Evolutionary conservation across 2,329 filamentous ascomycete species (phyloP).

Genomic region (Aureobasidium sp.): DNA sequence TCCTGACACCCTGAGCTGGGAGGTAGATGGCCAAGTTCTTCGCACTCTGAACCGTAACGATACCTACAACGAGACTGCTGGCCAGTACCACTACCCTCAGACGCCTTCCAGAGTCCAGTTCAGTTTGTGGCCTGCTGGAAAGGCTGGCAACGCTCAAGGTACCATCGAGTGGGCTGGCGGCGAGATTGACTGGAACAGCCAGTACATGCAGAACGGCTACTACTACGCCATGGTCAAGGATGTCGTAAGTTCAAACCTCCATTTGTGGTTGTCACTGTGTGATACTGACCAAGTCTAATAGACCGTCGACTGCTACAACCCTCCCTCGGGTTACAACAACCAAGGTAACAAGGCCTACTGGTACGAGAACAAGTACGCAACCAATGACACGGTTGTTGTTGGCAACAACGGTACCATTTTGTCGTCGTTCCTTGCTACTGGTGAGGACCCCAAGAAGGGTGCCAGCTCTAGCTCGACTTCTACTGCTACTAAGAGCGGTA

Average conservation of each 20-base stretch:
- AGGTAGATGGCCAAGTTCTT: slow-evolving; percentile 70
- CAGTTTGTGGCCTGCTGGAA: slow-evolving; percentile 92
- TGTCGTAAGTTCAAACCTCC: slow-evolving; percentile 42
- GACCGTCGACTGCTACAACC: slow-evolving; percentile 76
- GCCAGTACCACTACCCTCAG: slow-evolving; percentile 83
- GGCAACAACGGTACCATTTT: slow-evolving; percentile 69
- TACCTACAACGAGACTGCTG: slow-evolving; percentile 78
- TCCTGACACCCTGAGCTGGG: slow-evolving; percentile 79
- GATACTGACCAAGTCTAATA: not conserved
- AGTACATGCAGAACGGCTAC: slow-evolving; percentile 81
- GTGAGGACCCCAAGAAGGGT: slow-evolving; percentile 57
- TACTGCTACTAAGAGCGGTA: slow-evolving; percentile 24
- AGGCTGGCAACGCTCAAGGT: slow-evolving; percentile 68
- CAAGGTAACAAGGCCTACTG: slow-evolving; percentile 61
- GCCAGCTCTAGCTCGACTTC: slow-evolving; percentile 27
- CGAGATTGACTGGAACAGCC: slow-evolving; percentile 72
- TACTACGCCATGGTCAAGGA: slow-evolving; percentile 77
- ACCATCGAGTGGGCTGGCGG: slow-evolving; percentile 92
- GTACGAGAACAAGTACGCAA: slow-evolving; percentile 58
- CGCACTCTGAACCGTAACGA: slow-evolving; percentile 68
- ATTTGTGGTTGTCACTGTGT: not conserved
- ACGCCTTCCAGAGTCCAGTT: slow-evolving; percentile 86
- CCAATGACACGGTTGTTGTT: slow-evolving; percentile 71
- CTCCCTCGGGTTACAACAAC: slow-evolving; percentile 59
- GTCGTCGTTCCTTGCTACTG: slow-evolving; percentile 72